Base-by-base conservation (phyloP, 371 early-diverging fungal species). In the Mortierella sp. region DNA sequence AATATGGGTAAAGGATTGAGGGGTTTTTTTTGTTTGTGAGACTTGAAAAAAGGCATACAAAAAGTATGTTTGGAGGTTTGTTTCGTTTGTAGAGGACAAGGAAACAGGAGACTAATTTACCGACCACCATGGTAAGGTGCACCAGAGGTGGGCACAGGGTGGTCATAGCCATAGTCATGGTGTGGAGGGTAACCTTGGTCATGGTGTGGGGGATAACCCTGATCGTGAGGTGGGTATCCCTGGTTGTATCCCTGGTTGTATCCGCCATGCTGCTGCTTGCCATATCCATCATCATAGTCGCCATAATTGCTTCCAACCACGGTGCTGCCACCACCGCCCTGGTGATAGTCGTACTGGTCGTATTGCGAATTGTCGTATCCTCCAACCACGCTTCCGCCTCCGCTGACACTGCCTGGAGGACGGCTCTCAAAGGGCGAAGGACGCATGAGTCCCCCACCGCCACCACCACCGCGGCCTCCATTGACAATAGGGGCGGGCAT, bases 101-200 rank as follows among this genome's bases (percentile, higher is more conserved):
- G 46, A 9, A 10, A 26, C 6, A 40, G 43, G 6, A 57, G 28
- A 31, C 34, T 37, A 70, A 70, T 77, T 51, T 83, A 83, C 83
- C 76, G 26, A 43, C 67, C 57, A 13, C 73, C 76, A 69, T 75
- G 78, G 77, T 73, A 74, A 19, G 75, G 72, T 6, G 78, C 51
- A 16, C 71, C 74, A 13, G 79, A 76, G 34, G 80, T 73, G 8
- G 83, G 80, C 24, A 79, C 73, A 5, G 73, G 61, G 34, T 79
- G 79, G 28, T 83, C 83, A 46, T 76, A 83, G 16, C 80, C 83
- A 69, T 83, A 83, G n/a, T 79, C 83, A 50, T 64, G 81, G 31
- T 64, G 80, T 24, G 67, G 44, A 48, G 57, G 71, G 26, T 79
- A 79, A 5, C 34, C 48, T 37, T 74, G 75, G 3, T 67, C 34